phyloP scores from a whole-genome alignment of 1,284 basidiomycete species.

The Afroboletus lepidellus region DNA sequence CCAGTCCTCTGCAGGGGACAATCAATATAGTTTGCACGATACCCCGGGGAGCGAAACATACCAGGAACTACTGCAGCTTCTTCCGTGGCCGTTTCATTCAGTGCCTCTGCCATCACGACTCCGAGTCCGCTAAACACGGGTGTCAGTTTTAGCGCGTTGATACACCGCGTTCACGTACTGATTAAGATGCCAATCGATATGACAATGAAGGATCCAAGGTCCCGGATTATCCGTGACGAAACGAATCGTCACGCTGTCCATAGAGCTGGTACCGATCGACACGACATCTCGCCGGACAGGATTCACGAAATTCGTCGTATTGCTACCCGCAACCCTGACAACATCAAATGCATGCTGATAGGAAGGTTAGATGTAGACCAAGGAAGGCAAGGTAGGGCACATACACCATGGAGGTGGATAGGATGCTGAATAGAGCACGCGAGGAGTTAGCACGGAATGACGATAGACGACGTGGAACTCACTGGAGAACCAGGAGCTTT shows the following conservation, averaged over 20 bases:
- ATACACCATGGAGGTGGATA: constrained; percentile 37
- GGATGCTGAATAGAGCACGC: constrained; percentile 24
- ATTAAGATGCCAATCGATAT: constrained; percentile 39
- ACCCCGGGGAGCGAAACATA: not conserved
- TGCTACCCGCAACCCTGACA: constrained; percentile 21
- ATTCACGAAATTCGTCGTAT: constrained; percentile 22
- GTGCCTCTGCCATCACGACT: constrained; percentile 33
- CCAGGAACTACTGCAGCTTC: constrained; percentile 18
- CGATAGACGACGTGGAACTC: constrained; percentile 7
- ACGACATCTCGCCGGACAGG: constrained; percentile 31
- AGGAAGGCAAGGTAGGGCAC: not conserved
- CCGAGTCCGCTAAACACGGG: constrained; percentile 30
- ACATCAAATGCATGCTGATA: constrained; percentile 29
- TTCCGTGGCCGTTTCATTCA: constrained; percentile 3
- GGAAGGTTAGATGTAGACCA: not conserved
- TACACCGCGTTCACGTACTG: constrained; percentile 9
- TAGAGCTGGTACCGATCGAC: constrained; percentile 14
- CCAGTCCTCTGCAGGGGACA: constrained; percentile 19
- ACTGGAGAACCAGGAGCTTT: constrained; percentile 36
- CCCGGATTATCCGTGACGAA: constrained; percentile 48
- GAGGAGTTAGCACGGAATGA: constrained; percentile 2
- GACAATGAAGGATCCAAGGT: constrained; percentile 41
- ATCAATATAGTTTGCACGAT: not conserved
- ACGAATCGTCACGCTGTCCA: constrained; percentile 44
- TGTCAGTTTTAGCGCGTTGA: not conserved